A percentile compares a stretch with the other conserved stretches of the same genome.
These are phyloP conservation scores for Aureoboletus auriporus DNA, from an alignment of 768 basidiomycete species.

Conservation along the genomic window DNA sequence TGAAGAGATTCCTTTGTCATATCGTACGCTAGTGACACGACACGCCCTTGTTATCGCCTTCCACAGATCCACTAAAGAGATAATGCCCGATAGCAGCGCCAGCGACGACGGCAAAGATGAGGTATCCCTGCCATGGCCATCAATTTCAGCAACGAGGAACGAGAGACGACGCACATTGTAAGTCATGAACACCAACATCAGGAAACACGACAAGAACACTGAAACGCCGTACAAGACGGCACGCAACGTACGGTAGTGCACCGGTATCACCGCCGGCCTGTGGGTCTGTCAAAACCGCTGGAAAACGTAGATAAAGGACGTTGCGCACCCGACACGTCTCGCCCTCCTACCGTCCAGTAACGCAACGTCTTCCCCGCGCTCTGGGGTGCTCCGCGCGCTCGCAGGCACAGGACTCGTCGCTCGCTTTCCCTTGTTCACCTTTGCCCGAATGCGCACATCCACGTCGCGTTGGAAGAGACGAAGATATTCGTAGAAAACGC, in stretches of 20 bases:
- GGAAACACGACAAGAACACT: constrained; percentile 80
- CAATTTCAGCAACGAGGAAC: neutral
- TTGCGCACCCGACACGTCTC: constrained; percentile 43
- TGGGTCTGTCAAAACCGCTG: too few relatives aligned
- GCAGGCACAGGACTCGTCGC: constrained; percentile 31
- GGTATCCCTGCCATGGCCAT: constrained; percentile 59
- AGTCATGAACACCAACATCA: constrained; percentile 97
- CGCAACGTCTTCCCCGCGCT: constrained; percentile 47
- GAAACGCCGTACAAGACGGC: constrained; percentile 71
- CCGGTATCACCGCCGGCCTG: constrained; percentile 2
- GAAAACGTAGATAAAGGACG: neutral
- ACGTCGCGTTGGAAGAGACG: constrained; percentile 57
- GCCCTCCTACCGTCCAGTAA: constrained; percentile 46
- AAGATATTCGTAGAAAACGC: constrained; percentile 79
- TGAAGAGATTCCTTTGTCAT: neutral
- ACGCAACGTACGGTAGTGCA: constrained; percentile 47
- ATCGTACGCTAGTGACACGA: constrained; percentile 63
- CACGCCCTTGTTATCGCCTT: constrained; percentile 67
- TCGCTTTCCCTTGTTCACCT: constrained; percentile 46
- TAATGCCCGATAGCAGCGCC: constrained; percentile 86
- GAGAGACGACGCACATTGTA: constrained; percentile 67
- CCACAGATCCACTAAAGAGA: constrained; percentile 63
- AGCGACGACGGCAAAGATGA: constrained; percentile 75
- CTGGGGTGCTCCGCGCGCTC: constrained; percentile 41
- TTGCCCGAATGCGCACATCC: constrained; percentile 54